phyloP scores from a whole-genome alignment of 331 rosid genomes.

The Quercus phellos region DNA sequence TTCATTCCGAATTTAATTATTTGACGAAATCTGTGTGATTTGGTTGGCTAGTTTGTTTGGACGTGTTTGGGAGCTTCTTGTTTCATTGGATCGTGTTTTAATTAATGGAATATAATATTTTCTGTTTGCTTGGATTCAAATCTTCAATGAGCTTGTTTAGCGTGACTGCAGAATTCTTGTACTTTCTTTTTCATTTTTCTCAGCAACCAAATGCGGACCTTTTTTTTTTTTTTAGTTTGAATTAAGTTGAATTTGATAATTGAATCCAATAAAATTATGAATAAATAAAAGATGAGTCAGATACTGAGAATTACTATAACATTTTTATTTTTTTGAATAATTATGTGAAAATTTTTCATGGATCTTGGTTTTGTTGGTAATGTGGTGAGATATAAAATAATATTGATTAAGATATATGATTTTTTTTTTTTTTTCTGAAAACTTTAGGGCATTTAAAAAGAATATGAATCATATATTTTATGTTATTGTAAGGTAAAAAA shows the following conservation, averaged over 20 bases:
- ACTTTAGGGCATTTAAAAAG: background rate
- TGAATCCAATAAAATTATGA: too few relatives aligned
- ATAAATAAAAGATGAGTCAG: too few relatives aligned
- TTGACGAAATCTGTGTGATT: constrained; percentile 1
- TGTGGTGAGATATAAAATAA: background rate
- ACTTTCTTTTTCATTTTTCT: background rate
- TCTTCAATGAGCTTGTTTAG: too few relatives aligned
- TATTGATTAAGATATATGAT: background rate
- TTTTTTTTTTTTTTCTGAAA: background rate
- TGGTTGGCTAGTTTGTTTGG: background rate
- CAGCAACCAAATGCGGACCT: background rate
- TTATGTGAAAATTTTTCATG: background rate
- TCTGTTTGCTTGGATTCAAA: background rate
- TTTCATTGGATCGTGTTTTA: constrained; percentile 10
- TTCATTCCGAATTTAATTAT: background rate
- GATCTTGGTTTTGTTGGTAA: background rate
- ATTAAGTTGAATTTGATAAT: background rate
- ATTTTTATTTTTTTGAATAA: background rate
- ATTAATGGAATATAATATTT: background rate
- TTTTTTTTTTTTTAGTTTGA: background rate
- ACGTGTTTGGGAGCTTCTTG: constrained; percentile 18
- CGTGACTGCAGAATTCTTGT: too few relatives aligned
- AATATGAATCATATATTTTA: background rate
- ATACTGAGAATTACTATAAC: background rate
- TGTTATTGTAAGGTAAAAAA: background rate